These are phyloP conservation scores for Mucor racemosus DNA, from an alignment of 371 early-diverging fungal genomes.

Conservation along the genomic window DNA sequence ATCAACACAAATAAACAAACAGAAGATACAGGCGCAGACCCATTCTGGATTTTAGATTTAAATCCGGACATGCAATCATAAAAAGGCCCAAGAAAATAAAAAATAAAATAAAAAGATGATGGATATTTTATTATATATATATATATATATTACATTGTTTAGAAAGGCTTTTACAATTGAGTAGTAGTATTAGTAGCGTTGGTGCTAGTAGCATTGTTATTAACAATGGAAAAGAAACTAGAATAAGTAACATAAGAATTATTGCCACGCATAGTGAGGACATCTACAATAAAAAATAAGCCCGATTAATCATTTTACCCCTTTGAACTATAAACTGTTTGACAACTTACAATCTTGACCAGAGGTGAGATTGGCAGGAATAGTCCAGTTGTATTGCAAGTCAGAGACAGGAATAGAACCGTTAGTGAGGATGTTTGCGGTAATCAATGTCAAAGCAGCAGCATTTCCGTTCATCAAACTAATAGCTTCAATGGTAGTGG, in stretches of 20 bases:
- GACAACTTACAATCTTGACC: constrained; percentile 21
- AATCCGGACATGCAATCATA: constrained; percentile 50
- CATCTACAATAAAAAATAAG: neutral
- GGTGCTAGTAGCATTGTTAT: neutral
- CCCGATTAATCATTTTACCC: neutral
- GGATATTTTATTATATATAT: too few relatives aligned
- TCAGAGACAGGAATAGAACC: constrained; percentile 12
- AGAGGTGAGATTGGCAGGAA: constrained; percentile 18
- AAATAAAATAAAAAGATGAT: too few relatives aligned
- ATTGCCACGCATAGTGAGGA: constrained; percentile 2
- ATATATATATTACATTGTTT: too few relatives aligned
- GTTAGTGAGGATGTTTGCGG: constrained; percentile 21
- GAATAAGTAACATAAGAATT: constrained; percentile 1
- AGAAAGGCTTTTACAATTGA: neutral
- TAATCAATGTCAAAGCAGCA: constrained; percentile 4
- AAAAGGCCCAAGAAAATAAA: neutral
- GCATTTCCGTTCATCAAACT: constrained; percentile 23
- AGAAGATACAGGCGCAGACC: constrained; percentile 44
- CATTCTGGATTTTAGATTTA: constrained; percentile 57
- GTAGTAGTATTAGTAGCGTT: neutral
- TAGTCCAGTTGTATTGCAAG: constrained; percentile 20
- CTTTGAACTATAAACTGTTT: neutral
- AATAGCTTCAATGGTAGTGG: constrained; percentile 19
- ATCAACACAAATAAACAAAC: constrained; percentile 16
- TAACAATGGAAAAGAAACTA: constrained; percentile 5